Evolutionary conservation across 768 basidiomycete species (phyloP).

Genomic region (Termitomyces sp.): DNA sequence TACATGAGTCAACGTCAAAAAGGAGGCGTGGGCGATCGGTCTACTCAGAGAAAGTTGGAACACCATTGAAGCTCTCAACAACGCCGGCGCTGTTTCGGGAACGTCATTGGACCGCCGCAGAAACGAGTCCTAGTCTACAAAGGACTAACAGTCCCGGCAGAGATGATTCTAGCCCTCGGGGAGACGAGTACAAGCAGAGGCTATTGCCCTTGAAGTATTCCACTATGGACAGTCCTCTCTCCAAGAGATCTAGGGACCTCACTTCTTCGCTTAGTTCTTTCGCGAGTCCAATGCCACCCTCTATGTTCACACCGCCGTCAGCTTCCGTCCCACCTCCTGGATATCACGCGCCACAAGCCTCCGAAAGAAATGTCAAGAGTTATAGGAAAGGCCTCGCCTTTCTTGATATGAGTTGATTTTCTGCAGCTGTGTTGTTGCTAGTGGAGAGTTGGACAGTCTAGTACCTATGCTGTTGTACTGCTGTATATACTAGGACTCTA

Average conservation of each 20-base stretch:
- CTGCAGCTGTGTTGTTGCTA: background rate
- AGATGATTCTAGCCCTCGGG: background rate
- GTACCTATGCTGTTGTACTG: background rate
- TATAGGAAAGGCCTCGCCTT: background rate
- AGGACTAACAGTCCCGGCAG: background rate
- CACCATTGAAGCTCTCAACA: constrained; percentile 13
- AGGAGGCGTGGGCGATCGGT: constrained; percentile 7
- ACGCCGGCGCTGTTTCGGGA: constrained; percentile 14
- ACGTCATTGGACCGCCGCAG: background rate
- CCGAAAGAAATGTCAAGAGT: too few species aligned
- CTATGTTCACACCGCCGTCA: background rate
- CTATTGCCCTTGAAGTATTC: background rate
- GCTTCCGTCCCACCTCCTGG: background rate
- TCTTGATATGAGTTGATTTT: background rate
- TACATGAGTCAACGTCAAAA: background rate
- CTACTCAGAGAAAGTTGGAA: constrained; percentile 10
- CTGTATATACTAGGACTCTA: too few species aligned
- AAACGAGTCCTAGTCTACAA: background rate
- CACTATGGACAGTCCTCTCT: background rate
- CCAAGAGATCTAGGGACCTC: constrained; percentile 2
- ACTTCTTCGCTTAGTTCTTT: background rate
- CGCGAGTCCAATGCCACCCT: background rate
- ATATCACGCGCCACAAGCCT: background rate
- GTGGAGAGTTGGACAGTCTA: background rate
- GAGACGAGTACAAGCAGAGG: background rate